Evolutionary conservation across 2,329 filamentous ascomycete genomes (phyloP).

Genomic region (Beauveria scarabaeidicola): DNA sequence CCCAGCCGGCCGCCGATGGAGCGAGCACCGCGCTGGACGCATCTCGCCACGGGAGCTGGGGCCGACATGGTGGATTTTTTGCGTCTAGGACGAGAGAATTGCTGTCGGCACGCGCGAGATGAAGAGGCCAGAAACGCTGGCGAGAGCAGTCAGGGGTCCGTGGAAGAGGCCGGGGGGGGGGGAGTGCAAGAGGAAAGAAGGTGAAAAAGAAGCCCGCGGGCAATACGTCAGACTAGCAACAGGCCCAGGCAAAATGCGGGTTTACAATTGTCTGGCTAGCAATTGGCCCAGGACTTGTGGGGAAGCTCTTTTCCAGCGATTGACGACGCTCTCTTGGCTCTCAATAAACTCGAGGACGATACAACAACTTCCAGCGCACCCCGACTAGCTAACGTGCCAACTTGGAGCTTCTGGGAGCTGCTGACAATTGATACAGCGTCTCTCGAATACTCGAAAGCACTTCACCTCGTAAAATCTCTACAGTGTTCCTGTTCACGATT

Average conservation of each 20-base stretch:
- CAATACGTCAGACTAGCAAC: constrained; percentile 7
- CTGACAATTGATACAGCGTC: too few relatives aligned
- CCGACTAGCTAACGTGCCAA: too few relatives aligned
- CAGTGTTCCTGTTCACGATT: too few relatives aligned
- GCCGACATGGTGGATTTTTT: constrained; percentile 24
- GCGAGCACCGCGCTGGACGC: constrained; percentile 30
- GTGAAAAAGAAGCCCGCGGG: neutral
- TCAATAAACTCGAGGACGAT: too few relatives aligned
- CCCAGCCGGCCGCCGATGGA: constrained; percentile 22
- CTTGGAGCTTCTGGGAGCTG: too few relatives aligned
- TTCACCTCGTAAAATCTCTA: too few relatives aligned
- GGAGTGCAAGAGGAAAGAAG: constrained; percentile 7
- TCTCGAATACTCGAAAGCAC: too few relatives aligned
- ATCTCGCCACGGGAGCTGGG: constrained; percentile 30
- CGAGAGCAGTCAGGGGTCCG: neutral
- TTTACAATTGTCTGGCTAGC: constrained; percentile 12
- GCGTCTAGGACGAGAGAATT: neutral
- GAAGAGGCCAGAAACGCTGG: neutral
- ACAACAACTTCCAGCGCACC: too few relatives aligned
- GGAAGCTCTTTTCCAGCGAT: neutral
- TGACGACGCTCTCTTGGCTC: too few relatives aligned
- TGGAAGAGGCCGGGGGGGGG: constrained; percentile 18
- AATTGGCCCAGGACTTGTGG: constrained; percentile 10
- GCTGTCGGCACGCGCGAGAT: neutral
- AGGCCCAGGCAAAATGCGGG: constrained; percentile 5